Percentiles rank a stretch among this genome's conserved stretches.
Evolutionary conservation across 495 filamentous ascomycete species (phyloP).

Genomic region (Neurospora intermedia): DNA sequence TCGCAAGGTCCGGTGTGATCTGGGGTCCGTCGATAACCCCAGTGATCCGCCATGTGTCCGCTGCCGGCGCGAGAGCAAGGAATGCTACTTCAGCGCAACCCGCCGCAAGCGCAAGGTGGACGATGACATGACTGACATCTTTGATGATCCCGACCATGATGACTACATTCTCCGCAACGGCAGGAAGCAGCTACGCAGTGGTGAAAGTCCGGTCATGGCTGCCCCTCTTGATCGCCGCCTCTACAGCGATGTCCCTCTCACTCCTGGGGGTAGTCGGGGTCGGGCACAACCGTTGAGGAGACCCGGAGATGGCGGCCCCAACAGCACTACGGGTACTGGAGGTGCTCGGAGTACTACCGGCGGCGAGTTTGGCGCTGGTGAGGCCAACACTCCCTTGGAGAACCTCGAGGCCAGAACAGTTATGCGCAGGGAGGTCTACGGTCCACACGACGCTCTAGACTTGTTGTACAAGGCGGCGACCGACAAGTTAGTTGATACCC

Average conservation of each 20-base stretch:
- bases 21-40: constrained; percentile 89
- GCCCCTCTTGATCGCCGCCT: constrained; percentile 29
- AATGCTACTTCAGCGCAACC: constrained; percentile 96
- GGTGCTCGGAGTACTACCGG: constrained; percentile 21
- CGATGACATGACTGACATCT: constrained; percentile 37
- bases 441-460: constrained; percentile 61
- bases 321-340: constrained; percentile 15
- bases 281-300: constrained; percentile 46
- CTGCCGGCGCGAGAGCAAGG: constrained; percentile 85
- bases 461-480: constrained; percentile 59
- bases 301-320: constrained; percentile 24
- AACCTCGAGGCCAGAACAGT: constrained; percentile 53
- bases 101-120: constrained; percentile 81
- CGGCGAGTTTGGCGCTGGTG: constrained; percentile 30
- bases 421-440: constrained; percentile 52
- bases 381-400: constrained; percentile 37
- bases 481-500: constrained; percentile 36
- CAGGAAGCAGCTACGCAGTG: constrained; percentile 37
- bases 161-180: constrained; percentile 47
- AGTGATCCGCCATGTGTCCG: constrained; percentile 89
- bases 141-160: constrained; percentile 40
- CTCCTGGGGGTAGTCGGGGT: constrained; percentile 52
- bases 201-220: constrained; percentile 22
- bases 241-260: constrained; percentile 43
- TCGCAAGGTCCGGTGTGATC: constrained; percentile 87